Evolutionary conservation across 2,329 filamentous ascomycete species (phyloP), one percentile per base, ranked within the genome.

Genomic region (Penicillium sp.): DNA sequence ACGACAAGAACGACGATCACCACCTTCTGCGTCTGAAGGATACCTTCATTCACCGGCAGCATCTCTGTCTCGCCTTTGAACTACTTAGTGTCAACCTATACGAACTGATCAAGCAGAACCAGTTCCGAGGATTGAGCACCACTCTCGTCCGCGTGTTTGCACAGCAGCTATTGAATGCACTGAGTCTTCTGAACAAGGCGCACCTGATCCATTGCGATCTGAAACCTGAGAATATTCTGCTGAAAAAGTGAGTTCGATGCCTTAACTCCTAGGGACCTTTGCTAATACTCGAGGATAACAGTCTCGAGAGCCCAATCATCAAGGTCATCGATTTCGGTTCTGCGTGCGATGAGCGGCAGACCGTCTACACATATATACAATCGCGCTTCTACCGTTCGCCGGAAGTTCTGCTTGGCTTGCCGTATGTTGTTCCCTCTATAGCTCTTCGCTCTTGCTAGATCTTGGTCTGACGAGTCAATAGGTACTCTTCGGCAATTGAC

Each of bases 301-400:
- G 82, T 67, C 83, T 98, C 37, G 93, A 98, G 70, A 97, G 92
- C 64, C 93, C 93, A 3, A 97, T 98, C 60, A 98, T 98, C 80
- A 98, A 98, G 72, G 96, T 98, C 65, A 98, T 98, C 69, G 93
- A 98, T 78, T 98, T 98, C 67, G 93, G 93, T 38, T 98, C 93
- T 32, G 93, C 93, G 12, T 98, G 93, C 70, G 93, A 98, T 69
- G 93, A 98, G 73, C 85, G 93, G 44, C 93, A 98, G 70, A 98
- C 93, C 0, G 93, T 98, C 25, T 98, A 98, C 71, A 98, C 93
- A 5, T 98, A 98, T 69, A 98, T 98, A 53, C 93, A 98, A 70
- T 98, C 93, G 8, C 82, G 93, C 61, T 98, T 98, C 73, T 98
- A 98, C 73, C 85, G 93, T 56, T 98, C 93, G 0, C 93, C 93